phyloP scores from a whole-genome alignment of 2,329 filamentous ascomycete genomes.

The Fusarium acutatum region DNA sequence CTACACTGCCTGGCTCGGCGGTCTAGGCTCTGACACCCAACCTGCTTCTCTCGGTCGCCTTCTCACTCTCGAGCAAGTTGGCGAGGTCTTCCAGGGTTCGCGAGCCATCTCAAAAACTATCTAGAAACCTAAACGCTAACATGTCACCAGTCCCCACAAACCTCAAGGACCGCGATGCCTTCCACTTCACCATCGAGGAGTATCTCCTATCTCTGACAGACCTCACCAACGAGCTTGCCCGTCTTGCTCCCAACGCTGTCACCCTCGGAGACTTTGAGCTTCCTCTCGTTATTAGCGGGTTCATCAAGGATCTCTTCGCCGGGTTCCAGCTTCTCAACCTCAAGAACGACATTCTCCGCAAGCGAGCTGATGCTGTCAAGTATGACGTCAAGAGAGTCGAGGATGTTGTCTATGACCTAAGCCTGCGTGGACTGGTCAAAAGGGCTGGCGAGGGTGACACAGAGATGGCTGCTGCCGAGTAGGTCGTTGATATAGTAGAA shows the following conservation, averaged over 20 bases:
- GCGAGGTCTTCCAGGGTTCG: constrained; percentile 76
- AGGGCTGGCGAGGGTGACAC: constrained; percentile 50
- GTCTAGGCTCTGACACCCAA: constrained; percentile 64
- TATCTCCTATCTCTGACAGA: constrained; percentile 90
- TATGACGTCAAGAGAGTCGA: constrained; percentile 98
- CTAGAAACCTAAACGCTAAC: neutral
- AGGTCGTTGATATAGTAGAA: neutral
- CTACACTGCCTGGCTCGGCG: constrained; percentile 79
- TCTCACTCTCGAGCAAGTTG: constrained; percentile 88
- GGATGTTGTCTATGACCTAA: constrained; percentile 96
- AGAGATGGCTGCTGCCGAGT: constrained; percentile 50
- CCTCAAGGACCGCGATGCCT: constrained; percentile 86
- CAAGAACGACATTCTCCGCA: constrained; percentile 92
- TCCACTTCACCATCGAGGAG: constrained; percentile 97
- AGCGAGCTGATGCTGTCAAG: constrained; percentile 92
- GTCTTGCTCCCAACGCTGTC: constrained; percentile 92
- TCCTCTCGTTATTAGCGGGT: constrained; percentile 86
- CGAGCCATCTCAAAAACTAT: constrained; percentile 2
- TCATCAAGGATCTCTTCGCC: constrained; percentile 94
- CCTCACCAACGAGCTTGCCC: constrained; percentile 88
- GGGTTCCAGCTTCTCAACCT: constrained; percentile 97
- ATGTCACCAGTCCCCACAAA: constrained; percentile 79
- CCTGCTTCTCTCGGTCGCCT: constrained; percentile 70
- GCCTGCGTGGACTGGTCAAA: constrained; percentile 81
- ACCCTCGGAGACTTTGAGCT: constrained; percentile 85